Conservation (phyloP, 371 early-diverging fungal genomes). For the Syncephalastrum racemosum region DNA sequence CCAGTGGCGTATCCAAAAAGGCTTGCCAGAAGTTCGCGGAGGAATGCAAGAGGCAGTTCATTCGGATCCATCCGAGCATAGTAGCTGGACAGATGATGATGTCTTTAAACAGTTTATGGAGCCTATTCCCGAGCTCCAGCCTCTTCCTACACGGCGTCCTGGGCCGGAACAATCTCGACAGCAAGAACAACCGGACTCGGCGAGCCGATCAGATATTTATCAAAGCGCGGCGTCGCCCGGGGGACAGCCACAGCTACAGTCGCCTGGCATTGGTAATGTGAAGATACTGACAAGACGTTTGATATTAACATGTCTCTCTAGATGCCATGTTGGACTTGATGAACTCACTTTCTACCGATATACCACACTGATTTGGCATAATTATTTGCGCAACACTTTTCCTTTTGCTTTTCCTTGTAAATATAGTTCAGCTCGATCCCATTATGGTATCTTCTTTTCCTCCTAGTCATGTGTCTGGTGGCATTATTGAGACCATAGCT, state of each 20-base stretch:
- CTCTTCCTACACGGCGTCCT: slow-evolving; percentile 4
- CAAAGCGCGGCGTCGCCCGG: slow-evolving; percentile 23
- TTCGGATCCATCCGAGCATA: background rate
- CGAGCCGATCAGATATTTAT: slow-evolving; percentile 22
- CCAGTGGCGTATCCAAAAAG: slow-evolving; percentile 37
- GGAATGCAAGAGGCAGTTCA: slow-evolving; percentile 4
- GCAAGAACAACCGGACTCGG: background rate
- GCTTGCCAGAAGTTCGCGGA: slow-evolving; percentile 28
- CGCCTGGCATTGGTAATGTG: slow-evolving; percentile 33
- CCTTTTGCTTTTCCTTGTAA: too few species aligned
- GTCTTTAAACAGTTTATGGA: slow-evolving; percentile 12
- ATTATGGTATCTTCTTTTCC: too few species aligned
- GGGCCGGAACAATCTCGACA: slow-evolving; percentile 3
- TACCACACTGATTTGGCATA: too few species aligned
- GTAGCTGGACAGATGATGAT: slow-evolving; percentile 12
- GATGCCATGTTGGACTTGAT: slow-evolving; percentile 37
- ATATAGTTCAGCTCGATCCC: too few species aligned
- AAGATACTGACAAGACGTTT: background rate
- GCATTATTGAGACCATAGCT: too few species aligned
- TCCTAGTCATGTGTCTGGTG: too few species aligned
- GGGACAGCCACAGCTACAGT: slow-evolving; percentile 20
- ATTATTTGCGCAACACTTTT: too few species aligned
- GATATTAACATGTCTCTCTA: slow-evolving; percentile 14
- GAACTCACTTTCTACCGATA: slow-evolving; percentile 25
- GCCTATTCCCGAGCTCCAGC: slow-evolving; percentile 15